Percentiles rank a stretch among this genome's conserved stretches.
Conservation (phyloP, 1,284 basidiomycete genomes). For the Pseudomicrostroma phylloplanum region DNA sequence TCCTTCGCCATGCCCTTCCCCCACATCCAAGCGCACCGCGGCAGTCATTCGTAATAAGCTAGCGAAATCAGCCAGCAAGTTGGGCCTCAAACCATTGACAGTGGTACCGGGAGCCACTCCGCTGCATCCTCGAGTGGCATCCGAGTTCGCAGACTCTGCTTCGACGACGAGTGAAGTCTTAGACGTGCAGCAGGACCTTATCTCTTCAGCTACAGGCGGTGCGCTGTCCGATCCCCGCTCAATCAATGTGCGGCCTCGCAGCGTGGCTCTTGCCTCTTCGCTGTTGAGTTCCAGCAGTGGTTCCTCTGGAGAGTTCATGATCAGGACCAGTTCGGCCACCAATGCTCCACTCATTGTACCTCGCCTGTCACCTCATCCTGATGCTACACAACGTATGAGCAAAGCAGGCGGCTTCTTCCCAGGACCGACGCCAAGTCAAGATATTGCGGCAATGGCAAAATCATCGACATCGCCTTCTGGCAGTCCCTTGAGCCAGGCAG, state of each 20-base stretch:
- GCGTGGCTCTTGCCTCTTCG: too few relatives aligned
- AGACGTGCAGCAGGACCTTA: background rate
- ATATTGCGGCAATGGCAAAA: background rate
- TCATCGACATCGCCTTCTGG: background rate
- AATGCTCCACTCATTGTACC: conserved; percentile 36
- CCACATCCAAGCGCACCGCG: conserved; percentile 17
- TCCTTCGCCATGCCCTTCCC: conserved; percentile 17
- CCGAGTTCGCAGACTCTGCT: conserved; percentile 10
- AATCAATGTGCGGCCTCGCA: too few relatives aligned
- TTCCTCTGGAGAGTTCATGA: too few relatives aligned
- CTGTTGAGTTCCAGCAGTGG: too few relatives aligned
- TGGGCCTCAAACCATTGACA: conserved; percentile 29
- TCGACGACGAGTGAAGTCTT: conserved; percentile 18
- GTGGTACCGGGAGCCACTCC: background rate
- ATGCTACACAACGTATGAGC: background rate
- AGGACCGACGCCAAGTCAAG: too few relatives aligned
- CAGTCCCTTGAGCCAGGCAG: background rate
- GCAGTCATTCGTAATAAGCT: conserved; percentile 30
- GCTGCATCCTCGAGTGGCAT: too few relatives aligned
- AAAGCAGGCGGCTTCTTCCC: too few relatives aligned
- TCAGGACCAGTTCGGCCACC: conserved; percentile 31
- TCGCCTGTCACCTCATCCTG: conserved; percentile 21
- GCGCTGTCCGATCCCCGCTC: too few relatives aligned
- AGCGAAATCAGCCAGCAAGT: conserved; percentile 30
- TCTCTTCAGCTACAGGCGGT: background rate